Evolutionary conservation across 805 yeast species (phyloP), one percentile per base, ranked within the genome.

Genomic region (Tetrapisispora namnaoensis): DNA sequence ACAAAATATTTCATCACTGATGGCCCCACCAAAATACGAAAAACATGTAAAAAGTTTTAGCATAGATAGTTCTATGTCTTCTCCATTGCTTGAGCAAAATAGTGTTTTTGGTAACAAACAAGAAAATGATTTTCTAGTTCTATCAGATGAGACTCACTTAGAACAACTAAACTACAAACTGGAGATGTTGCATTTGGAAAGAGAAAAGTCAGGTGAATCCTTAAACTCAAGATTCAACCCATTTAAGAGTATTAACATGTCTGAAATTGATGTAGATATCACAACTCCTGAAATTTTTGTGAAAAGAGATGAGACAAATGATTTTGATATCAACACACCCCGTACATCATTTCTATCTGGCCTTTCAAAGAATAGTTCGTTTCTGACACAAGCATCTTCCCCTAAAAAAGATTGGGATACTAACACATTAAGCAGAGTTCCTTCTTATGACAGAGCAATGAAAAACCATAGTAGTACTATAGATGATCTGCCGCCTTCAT

Each of bases 1-100:
- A 20, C 44, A 42, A 13, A 48, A 35, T 41, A 17, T 42, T 7
- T 44, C 51, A 13, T 71, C 73, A 5, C 70, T 75, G 48, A 73
- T 79, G 69, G 93, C 96, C 0, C 96, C 96, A 2, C 95, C 97
- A 27, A 75, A 83, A 49, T 89, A 89, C 63, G 89, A 80, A 51
- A 79, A 76, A 48, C 95, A 86, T 63, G 88, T 86, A 86, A 75
- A 77, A 35, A 90, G 82, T 49, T 71, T 80, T 4, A 37, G 53
- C 1, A 40, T 40, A 14, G 27, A 43, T 28, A 38, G 38, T 10
- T 10, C 5, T 20, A 27, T 7, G 24, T n/a, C 32, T 2, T 32
- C 18, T 14, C 42, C 49, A n/a, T 7, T 24, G 13, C 14, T 34
- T 21, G 46, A 34, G 2, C 35, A 24, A 16, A 10, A 3, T 9